Conservation (phyloP, 768 basidiomycete genomes). For the Lactifluus volemus region DNA sequence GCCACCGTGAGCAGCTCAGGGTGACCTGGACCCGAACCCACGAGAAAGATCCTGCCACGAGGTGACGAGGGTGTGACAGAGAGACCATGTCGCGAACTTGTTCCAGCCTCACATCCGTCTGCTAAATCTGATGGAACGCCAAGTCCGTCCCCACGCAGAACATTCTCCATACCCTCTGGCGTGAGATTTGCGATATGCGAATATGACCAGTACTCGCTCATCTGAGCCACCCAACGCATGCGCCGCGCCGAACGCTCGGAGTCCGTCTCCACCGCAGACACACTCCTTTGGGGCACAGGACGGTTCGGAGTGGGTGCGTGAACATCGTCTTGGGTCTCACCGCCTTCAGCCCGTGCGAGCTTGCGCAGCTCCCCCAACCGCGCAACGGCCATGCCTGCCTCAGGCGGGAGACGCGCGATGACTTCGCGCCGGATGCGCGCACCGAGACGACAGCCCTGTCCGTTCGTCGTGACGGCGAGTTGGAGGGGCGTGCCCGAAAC, state of each 20-base stretch:
- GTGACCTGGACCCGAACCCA: slow-evolving; percentile 94
- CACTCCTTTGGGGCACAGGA: slow-evolving; percentile 51
- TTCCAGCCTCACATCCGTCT: slow-evolving; percentile 1
- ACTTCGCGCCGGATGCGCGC: slow-evolving; percentile 77
- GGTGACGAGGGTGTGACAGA: slow-evolving; percentile 22
- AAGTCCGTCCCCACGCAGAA: slow-evolving; percentile 38
- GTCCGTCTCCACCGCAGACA: slow-evolving; percentile 35
- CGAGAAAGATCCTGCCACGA: slow-evolving; percentile 73
- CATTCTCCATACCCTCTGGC: slow-evolving; percentile 54
- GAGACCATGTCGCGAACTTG: slow-evolving; percentile 22
- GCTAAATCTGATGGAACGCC: slow-evolving; percentile 10
- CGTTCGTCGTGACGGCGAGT: slow-evolving; percentile 85
- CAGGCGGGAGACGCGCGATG: slow-evolving; percentile 59
- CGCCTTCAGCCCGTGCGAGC: slow-evolving; percentile 40
- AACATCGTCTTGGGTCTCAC: slow-evolving; percentile 40
- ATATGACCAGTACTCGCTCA: slow-evolving; percentile 95
- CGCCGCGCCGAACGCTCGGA: slow-evolving; percentile 41
- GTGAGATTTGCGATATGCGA: slow-evolving; percentile 64
- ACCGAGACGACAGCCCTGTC: slow-evolving; percentile 80
- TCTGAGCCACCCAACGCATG: slow-evolving; percentile 91
- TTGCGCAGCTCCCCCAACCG: slow-evolving; percentile 63
- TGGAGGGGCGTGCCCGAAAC: slow-evolving; percentile 62
- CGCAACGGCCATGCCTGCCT: slow-evolving; percentile 64
- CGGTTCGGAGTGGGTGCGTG: slow-evolving; percentile 52
- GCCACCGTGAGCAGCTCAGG: slow-evolving; percentile 87